Evolutionary conservation across 495 filamentous ascomycete species (phyloP), one percentile per base, ranked within the genome.

Genomic region (Aspergillus conjunctus): DNA sequence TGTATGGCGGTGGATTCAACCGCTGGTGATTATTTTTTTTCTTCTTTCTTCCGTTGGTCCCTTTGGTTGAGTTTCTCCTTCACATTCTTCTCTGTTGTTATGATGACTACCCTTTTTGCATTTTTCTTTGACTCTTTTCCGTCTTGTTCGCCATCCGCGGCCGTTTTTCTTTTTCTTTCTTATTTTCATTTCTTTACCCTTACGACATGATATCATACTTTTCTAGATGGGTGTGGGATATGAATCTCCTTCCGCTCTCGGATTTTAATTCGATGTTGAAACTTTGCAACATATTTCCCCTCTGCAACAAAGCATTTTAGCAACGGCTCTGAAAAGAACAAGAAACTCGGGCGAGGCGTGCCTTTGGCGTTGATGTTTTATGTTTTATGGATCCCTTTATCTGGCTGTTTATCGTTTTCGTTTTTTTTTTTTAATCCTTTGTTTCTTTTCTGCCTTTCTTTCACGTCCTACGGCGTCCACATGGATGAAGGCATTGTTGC

Each of bases 1-100:
- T 92, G 84, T 97, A 96, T 74, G 91, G 89, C 72, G 81, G 83
- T 71, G 85, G 85, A 59, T 87, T 89, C 70, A 81, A 81, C 73
- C 81, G 86, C 66, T 91, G 90, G 88, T 93, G 86, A 88, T 77
- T 70, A 65, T 68, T 66, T 26, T 70, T 68, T 59, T 37, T 64
- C 66, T 65, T 60, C 60, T 72, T 53, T 2, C 26, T 61, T 67
- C 49, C 51, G 26, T 39, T 71, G 62, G 64, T 60, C 52, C 61
- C 53, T 45, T 58, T 48, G 55, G 53, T 56, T 51, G 34, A 41
- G 44, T 58, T 56, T 62, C 54, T 32, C 51, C 54, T 63, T 58
- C 51, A 54, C 41, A 17, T 65, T 45, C 56, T 56, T 49, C 46
- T 30, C 46, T 59, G 45, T 59, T 61, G 44, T 53, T 34, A 58